phyloP scores from a whole-genome alignment of 2,329 filamentous ascomycete genomes.

The Aspergillus sclerotialis region DNA sequence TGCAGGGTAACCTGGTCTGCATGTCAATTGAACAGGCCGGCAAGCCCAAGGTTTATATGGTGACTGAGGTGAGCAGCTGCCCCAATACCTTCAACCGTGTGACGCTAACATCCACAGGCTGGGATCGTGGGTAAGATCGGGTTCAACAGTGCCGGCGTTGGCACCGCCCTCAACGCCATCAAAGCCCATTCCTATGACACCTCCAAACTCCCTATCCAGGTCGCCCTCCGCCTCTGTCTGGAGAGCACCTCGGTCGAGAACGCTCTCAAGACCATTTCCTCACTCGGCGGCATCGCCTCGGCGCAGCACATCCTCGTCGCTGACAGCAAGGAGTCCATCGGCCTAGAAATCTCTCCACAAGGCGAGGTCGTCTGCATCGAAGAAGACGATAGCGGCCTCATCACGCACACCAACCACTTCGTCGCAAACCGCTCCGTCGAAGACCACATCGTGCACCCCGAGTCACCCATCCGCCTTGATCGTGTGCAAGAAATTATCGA shows the following conservation, averaged over 20 bases:
- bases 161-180: constrained; percentile 57
- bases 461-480: constrained; percentile 25
- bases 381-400: constrained; percentile 24
- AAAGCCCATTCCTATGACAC: constrained; percentile 49
- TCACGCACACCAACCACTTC: constrained; percentile 43
- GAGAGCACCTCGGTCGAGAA: constrained; percentile 44
- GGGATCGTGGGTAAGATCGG: constrained; percentile 61
- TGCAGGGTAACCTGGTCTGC: constrained; percentile 47
- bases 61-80: constrained; percentile 40
- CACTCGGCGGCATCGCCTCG: constrained; percentile 46
- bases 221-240: constrained; percentile 51
- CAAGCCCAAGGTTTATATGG: constrained; percentile 47
- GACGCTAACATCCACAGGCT: no score
- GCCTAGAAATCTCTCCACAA: constrained; percentile 22
- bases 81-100: background rate
- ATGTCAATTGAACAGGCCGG: constrained; percentile 39
- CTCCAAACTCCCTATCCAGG: constrained; percentile 51
- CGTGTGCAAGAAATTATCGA: constrained; percentile 17
- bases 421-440: constrained; percentile 25
- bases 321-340: constrained; percentile 30
- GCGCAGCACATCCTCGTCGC: constrained; percentile 52
- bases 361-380: constrained; percentile 28
- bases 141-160: constrained; percentile 53
- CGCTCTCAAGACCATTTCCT: constrained; percentile 40
- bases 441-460: constrained; percentile 25